These are phyloP conservation scores for Nematocida displodere DNA, from an alignment of 371 early-diverging fungal species.

Conservation along the genomic window DNA sequence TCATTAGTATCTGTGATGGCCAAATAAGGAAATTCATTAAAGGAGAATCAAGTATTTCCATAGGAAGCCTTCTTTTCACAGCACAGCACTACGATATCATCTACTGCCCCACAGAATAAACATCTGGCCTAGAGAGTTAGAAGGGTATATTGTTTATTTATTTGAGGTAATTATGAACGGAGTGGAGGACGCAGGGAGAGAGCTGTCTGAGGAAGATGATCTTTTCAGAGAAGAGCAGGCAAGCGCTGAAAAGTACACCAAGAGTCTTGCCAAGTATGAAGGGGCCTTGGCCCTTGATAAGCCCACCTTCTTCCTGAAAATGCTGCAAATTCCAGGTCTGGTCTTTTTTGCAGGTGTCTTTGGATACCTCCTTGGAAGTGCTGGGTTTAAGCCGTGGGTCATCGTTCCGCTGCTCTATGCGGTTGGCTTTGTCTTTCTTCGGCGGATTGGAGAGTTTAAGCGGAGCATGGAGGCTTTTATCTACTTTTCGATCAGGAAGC, in stretches of 20 bases:
- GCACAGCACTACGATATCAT: conserved; percentile 44
- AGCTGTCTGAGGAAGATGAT: conserved; percentile 38
- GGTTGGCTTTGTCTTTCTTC: conserved; percentile 58
- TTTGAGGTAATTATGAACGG: background rate
- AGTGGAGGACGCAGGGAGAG: background rate
- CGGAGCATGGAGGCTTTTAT: conserved; percentile 59
- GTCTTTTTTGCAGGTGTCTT: conserved; percentile 55
- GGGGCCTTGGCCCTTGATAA: conserved; percentile 60
- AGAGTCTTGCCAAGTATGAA: conserved; percentile 45
- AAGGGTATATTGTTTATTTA: background rate
- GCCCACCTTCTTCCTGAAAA: conserved; percentile 50
- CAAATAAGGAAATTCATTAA: background rate
- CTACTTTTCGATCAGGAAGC: conserved; percentile 53
- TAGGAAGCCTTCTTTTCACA: conserved; percentile 39
- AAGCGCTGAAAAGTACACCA: conserved; percentile 43
- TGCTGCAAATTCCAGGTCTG: conserved; percentile 60
- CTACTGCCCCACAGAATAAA: conserved; percentile 2
- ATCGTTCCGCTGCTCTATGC: conserved; percentile 59
- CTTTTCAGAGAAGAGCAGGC: conserved; percentile 39
- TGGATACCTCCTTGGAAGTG: conserved; percentile 61
- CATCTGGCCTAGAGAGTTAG: background rate
- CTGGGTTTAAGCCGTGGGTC: conserved; percentile 51
- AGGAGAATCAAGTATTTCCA: conserved; percentile 3
- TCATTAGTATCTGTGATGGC: conserved; percentile 10
- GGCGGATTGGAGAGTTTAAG: conserved; percentile 60